Percentiles rank a stretch among this genome's conserved stretches.
These are phyloP conservation scores for Salpingoeca rosetta DNA, from an alignment of 78 protist genomes.

Conservation along the genomic window DNA sequence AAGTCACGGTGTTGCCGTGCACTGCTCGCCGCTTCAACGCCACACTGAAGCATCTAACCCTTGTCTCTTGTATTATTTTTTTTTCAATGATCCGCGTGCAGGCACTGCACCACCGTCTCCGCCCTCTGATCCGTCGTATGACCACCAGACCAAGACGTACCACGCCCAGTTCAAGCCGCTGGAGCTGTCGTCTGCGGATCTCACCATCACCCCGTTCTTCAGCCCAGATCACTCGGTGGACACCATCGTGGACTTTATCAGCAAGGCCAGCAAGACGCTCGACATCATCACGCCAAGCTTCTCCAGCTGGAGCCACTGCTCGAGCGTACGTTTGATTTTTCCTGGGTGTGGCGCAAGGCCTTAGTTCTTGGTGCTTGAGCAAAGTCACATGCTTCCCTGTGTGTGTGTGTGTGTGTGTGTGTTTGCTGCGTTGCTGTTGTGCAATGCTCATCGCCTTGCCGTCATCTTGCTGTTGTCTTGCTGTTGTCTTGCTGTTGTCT, in stretches of 20 bases:
- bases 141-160: conserved; percentile 12
- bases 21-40: background rate
- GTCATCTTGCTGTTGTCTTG: too few species aligned
- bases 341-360: too few species aligned
- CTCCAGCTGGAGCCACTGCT: conserved; percentile 3
- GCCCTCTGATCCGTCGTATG: background rate
- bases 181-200: too few species aligned
- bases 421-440: too few species aligned
- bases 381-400: too few species aligned
- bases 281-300: conserved; percentile 13
- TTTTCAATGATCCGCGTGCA: background rate
- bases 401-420: too few species aligned
- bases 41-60: background rate
- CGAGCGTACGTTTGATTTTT: background rate
- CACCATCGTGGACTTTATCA: background rate
- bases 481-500: too few species aligned
- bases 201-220: background rate
- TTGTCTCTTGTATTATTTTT: too few species aligned
- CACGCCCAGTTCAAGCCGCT: background rate
- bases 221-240: background rate
- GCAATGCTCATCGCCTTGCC: too few species aligned
- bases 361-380: too few species aligned
- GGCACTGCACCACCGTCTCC: background rate
- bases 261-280: background rate
- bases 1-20: background rate